These are phyloP conservation scores for Scheffersomyces lignicola DNA, from an alignment of 1,139 yeast species.

Conservation along the genomic window DNA sequence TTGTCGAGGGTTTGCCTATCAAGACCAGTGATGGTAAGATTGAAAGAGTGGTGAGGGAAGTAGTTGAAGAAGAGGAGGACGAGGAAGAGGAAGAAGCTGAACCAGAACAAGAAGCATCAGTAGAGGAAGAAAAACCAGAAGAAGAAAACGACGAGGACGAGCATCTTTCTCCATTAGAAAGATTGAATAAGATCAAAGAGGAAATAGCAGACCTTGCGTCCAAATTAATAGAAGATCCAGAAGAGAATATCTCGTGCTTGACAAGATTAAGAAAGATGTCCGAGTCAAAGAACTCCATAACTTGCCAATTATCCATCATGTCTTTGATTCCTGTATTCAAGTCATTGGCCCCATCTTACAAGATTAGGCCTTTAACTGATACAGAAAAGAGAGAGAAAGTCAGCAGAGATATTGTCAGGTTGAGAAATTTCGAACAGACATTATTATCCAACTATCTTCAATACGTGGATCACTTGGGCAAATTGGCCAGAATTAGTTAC, in stretches of 20 bases:
- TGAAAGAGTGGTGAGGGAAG: constrained; percentile 55
- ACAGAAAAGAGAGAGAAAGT: constrained; percentile 80
- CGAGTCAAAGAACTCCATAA: constrained; percentile 62
- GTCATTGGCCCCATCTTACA: constrained; percentile 83
- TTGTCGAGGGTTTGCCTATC: constrained; percentile 77
- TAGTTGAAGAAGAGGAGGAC: constrained; percentile 21
- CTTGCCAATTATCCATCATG: constrained; percentile 71
- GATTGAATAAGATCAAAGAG: constrained; percentile 66
- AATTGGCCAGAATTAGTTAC: constrained; percentile 38
- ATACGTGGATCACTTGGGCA: constrained; percentile 60
- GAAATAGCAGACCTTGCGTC: constrained; percentile 83
- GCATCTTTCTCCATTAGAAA: constrained; percentile 56
- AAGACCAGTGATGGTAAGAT: constrained; percentile 70
- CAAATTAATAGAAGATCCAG: constrained; percentile 82
- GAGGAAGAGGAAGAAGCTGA: constrained; percentile 21
- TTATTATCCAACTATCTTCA: constrained; percentile 67
- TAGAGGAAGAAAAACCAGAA: constrained; percentile 23
- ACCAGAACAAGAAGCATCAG: constrained; percentile 16
- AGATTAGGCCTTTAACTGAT: constrained; percentile 80
- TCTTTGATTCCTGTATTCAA: constrained; percentile 85
- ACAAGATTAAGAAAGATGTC: constrained; percentile 74
- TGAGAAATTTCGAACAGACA: constrained; percentile 78
- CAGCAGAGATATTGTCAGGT: constrained; percentile 72
- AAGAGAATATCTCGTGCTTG: constrained; percentile 69
- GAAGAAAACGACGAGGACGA: constrained; percentile 47